A percentile compares a stretch with the other conserved stretches of the same genome.
Evolutionary conservation across 2,329 filamentous ascomycete species (phyloP).

Genomic region (Pseudogymnoascus sp.): DNA sequence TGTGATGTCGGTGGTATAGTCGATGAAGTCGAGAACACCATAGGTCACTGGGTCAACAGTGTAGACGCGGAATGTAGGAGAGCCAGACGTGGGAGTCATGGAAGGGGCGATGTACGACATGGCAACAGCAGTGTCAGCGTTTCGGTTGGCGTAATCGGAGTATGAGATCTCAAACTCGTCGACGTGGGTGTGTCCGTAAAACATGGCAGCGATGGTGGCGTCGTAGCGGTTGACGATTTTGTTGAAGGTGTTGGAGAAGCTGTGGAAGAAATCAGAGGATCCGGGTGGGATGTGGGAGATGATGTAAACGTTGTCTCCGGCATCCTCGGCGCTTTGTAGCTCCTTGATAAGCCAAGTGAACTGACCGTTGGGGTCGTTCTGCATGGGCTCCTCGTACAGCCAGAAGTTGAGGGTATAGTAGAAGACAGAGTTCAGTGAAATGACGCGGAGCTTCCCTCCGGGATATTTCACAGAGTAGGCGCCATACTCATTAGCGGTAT

Average conservation of each 20-base stretch:
- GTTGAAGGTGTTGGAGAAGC: constrained; percentile 32
- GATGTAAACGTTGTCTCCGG: constrained; percentile 35
- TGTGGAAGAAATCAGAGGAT: constrained; percentile 33
- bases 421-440: constrained; percentile 39
- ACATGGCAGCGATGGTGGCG: constrained; percentile 30
- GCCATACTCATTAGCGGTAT: constrained; percentile 28
- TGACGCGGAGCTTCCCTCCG: constrained; percentile 33
- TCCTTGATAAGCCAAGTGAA: constrained; percentile 36
- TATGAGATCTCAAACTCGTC: constrained; percentile 33
- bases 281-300: constrained; percentile 33
- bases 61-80: constrained; percentile 32
- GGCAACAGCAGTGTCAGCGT: constrained; percentile 24
- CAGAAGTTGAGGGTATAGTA: constrained; percentile 39
- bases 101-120: constrained; percentile 31
- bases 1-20: constrained; percentile 28
- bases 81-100: constrained; percentile 31
- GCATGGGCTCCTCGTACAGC: constrained; percentile 34
- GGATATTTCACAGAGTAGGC: constrained; percentile 33
- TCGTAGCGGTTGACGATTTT: constrained; percentile 28
- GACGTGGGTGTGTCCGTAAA: constrained; percentile 33
- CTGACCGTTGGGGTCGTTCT: constrained; percentile 32
- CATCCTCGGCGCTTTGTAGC: constrained; percentile 33
- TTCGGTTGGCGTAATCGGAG: constrained; percentile 25
- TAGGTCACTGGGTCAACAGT: constrained; percentile 31
- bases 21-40: constrained; percentile 29